phyloP scores from a whole-genome alignment of 2,329 filamentous ascomycete genomes.

The Verticillium dahliae region DNA sequence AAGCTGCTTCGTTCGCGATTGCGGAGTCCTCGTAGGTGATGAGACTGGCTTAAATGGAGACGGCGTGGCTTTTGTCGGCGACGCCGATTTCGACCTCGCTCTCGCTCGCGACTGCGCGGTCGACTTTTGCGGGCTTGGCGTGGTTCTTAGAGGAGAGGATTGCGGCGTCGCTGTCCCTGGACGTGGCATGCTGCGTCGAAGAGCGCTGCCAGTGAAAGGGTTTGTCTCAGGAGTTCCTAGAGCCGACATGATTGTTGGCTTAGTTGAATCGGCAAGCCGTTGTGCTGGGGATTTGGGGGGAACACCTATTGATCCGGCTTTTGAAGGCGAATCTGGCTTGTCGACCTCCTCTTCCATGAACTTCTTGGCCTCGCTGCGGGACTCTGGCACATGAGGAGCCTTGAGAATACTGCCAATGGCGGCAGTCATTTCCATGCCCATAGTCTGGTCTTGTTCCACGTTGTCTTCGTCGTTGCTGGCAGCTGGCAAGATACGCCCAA shows the following conservation, averaged over 20 bases:
- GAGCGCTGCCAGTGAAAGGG: conserved; percentile 41
- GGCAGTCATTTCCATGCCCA: conserved; percentile 63
- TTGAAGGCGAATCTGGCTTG: conserved; percentile 35
- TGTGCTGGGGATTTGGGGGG: neutral
- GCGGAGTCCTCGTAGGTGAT: conserved; percentile 17
- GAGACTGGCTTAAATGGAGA: neutral
- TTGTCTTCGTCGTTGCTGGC: conserved; percentile 18
- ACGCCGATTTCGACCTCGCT: neutral
- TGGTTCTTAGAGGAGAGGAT: conserved; percentile 7
- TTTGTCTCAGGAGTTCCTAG: conserved; percentile 37
- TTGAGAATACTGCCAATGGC: conserved; percentile 57
- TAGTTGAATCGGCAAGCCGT: conserved; percentile 11
- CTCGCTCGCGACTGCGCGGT: conserved; percentile 2
- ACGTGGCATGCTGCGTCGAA: conserved; percentile 40
- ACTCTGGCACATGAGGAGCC: conserved; percentile 24
- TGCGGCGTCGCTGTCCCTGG: conserved; percentile 33
- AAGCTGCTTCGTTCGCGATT: conserved; percentile 6
- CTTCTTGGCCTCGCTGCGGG: conserved; percentile 43
- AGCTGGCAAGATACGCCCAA: conserved; percentile 46
- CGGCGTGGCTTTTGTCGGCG: neutral
- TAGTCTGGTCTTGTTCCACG: conserved; percentile 33
- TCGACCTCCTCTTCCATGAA: conserved; percentile 54
- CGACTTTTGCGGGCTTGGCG: conserved; percentile 4
- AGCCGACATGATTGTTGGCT: conserved; percentile 10
- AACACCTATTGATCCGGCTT: conserved; percentile 25